These are phyloP conservation scores for Kodamaea nitidulidarum DNA, from an alignment of 805 yeast genomes.

Conservation along the genomic window DNA sequence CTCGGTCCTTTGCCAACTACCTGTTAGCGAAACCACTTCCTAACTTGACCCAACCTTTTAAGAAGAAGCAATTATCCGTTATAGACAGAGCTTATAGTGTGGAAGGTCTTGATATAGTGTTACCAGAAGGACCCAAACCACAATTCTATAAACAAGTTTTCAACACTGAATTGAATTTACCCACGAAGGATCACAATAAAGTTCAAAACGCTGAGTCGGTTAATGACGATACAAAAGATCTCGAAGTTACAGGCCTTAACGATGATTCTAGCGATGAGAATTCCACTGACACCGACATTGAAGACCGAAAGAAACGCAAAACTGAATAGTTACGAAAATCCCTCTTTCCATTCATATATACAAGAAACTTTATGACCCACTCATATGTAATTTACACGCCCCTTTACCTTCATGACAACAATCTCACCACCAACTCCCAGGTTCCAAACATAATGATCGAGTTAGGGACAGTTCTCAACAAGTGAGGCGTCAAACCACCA, in stretches of 20 bases:
- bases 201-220: no score
- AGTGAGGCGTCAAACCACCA: conserved; percentile 96
- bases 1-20: conserved; percentile 19
- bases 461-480: conserved; percentile 95
- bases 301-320: background rate
- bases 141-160: conserved; percentile 42
- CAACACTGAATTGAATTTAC: conserved; percentile 19
- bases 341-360: conserved; percentile 1
- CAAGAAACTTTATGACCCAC: conserved; percentile 1
- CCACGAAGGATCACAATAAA: background rate
- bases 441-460: conserved; percentile 98
- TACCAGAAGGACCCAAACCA: conserved; percentile 45
- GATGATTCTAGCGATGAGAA: conserved; percentile 1
- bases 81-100: background rate
- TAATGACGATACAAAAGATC: no score
- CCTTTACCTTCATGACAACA: conserved; percentile 19
- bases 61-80: background rate
- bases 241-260: background rate
- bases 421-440: conserved; percentile 71
- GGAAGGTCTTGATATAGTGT: conserved; percentile 19
- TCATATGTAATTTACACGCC: background rate
- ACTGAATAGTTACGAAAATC: background rate
- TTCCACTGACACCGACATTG: conserved; percentile 3
- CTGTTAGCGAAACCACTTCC: conserved; percentile 32
- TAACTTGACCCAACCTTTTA: conserved; percentile 1